Evolutionary conservation across 1,139 yeast species (phyloP), one percentile per base, ranked within the genome.

Genomic region (Candida albicans): DNA sequence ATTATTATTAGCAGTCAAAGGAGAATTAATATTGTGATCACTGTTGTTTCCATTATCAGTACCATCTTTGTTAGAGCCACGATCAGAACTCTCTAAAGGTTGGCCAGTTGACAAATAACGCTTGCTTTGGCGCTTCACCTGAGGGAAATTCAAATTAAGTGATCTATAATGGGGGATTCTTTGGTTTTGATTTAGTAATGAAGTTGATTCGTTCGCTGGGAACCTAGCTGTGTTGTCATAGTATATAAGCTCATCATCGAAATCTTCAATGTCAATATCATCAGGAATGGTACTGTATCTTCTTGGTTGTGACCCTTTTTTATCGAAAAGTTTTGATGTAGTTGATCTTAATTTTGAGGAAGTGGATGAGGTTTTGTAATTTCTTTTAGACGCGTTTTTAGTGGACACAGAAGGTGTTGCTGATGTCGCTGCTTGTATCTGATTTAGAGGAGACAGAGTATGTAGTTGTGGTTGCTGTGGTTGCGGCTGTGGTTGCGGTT

Each of bases 251-350:
- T 79, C 82, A 44, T 79, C 84, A 12, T 37, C 40, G 51, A 79
- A 80, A 54, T 82, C 87, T 52, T 81, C 87, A 41, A 81, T 74
- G 57, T 81, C 84, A 12, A 81, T 73, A 56, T 82, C 86, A 56
- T 82, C 86, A 0, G 87, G 86, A 3, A 84, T 77, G 27, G 84
- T 86, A 25, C 89, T 83, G 54, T 85, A 84, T 39, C 91, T 67
- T 56, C 91, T 70, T 3, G 89, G 80, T 37, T 83, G 85, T 0
- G 86, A 77, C 0, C 89, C 89, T 49, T 79, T 84, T 18, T 81
- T 78, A 54, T 85, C 90, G 60, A 84, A 84, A 6, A 84, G 63
- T 48, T 82, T 81, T 1, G 89, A 83, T 0, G 90, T 84, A 1
- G 89, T 83, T 2, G 89, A 83, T 40, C 91, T 62, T 29, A 75